Percentiles rank a stretch among this genome's conserved stretches.
These are phyloP conservation scores for Solanum clarkiae DNA, from an alignment of 257 asterid species.

Conservation along the genomic window DNA sequence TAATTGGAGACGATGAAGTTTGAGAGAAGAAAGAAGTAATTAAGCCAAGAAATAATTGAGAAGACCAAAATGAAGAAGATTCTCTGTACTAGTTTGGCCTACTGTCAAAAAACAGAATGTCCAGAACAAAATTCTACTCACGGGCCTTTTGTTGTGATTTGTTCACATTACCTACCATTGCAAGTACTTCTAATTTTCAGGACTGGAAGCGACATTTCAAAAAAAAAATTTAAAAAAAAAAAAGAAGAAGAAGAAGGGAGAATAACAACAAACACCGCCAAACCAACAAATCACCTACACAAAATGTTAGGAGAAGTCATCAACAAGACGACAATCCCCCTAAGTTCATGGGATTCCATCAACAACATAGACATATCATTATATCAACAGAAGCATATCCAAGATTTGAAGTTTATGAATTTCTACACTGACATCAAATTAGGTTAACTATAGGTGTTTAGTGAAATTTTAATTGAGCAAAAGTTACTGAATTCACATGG, in stretches of 20 bases:
- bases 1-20: background rate
- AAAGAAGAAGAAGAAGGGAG: background rate
- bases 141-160: background rate
- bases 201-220: background rate
- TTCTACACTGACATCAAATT: background rate
- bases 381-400: background rate
- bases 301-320: background rate
- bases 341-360: background rate
- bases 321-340: background rate
- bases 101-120: background rate
- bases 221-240: background rate
- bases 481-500: background rate
- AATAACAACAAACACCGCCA: background rate
- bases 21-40: background rate
- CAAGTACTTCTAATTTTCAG: background rate
- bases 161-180: background rate
- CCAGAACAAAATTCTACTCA: background rate
- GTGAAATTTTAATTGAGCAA: background rate
- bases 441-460: background rate
- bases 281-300: background rate
- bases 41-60: background rate
- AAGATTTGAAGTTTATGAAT: background rate
- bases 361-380: background rate
- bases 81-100: background rate
- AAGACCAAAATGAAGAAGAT: background rate